Evolutionary conservation across 768 basidiomycete genomes (phyloP).

Genomic region (Pleurotus djamor): DNA sequence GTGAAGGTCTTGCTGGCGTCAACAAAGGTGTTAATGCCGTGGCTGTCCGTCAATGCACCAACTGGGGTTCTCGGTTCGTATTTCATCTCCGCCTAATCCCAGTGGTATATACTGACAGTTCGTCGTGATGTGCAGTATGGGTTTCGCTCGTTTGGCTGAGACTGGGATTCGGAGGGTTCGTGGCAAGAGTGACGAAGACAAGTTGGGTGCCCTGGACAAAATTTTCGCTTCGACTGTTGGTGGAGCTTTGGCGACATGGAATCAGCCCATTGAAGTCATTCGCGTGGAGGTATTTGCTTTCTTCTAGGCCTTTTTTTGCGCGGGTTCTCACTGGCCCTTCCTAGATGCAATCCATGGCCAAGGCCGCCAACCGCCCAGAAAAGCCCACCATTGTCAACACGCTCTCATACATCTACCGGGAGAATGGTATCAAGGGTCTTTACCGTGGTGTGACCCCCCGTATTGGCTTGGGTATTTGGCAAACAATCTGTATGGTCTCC

Average conservation of each 20-base stretch:
- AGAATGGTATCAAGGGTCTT: constrained; percentile 94
- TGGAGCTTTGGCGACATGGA: constrained; percentile 98
- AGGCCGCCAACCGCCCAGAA: constrained; percentile 79
- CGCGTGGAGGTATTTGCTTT: constrained; percentile 77
- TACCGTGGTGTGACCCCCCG: constrained; percentile 98
- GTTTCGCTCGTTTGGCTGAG: constrained; percentile 94
- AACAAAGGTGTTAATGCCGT: constrained; percentile 99
- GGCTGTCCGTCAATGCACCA: constrained; percentile 88
- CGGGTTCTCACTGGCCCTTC: constrained; percentile 7
- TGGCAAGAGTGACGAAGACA: constrained; percentile 78
- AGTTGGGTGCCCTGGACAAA: constrained; percentile 77
- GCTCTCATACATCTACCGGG: constrained; percentile 90
- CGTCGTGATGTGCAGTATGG: constrained; percentile 60
- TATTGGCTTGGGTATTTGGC: constrained; percentile 95
- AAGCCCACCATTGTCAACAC: constrained; percentile 94
- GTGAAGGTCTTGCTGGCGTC: constrained; percentile 92
- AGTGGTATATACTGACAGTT: neutral
- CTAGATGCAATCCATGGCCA: constrained; percentile 99
- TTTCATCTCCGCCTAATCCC: neutral
- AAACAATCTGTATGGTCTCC: constrained; percentile 98
- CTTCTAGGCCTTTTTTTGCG: neutral
- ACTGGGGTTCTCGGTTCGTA: constrained; percentile 86
- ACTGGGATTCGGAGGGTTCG: constrained; percentile 68
- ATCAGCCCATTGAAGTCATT: constrained; percentile 97
- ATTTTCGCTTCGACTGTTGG: constrained; percentile 86